These are phyloP conservation scores for Acrocalymma vagum DNA, from an alignment of 2,329 filamentous ascomycete genomes.

Conservation along the genomic window DNA sequence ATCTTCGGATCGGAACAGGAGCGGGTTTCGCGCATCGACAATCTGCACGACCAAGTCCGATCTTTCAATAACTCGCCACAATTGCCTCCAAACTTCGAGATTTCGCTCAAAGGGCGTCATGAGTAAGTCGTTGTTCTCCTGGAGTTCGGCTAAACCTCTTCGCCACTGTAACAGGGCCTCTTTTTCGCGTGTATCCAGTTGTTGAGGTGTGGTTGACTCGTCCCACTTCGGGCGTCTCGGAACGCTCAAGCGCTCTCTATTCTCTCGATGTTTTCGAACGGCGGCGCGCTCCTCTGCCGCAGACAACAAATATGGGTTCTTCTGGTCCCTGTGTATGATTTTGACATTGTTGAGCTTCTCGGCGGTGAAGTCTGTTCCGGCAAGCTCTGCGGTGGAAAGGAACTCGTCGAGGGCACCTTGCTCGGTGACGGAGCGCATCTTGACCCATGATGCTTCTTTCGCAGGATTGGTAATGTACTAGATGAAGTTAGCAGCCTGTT, in stretches of 20 bases:
- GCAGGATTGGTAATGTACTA: conserved; percentile 90
- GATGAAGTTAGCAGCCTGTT: conserved; percentile 33
- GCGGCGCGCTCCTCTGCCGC: conserved; percentile 82
- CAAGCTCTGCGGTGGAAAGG: conserved; percentile 91
- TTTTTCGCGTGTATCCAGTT: conserved; percentile 81
- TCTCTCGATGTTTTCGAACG: conserved; percentile 82
- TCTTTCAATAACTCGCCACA: conserved; percentile 97
- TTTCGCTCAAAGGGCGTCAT: conserved; percentile 99
- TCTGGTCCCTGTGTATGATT: conserved; percentile 96
- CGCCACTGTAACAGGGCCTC: conserved; percentile 88
- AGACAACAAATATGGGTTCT: conserved; percentile 91
- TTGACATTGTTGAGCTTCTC: conserved; percentile 99
- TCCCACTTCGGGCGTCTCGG: conserved; percentile 92
- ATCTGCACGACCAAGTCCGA: conserved; percentile 97
- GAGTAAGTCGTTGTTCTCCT: conserved; percentile 91
- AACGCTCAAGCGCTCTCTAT: conserved; percentile 82
- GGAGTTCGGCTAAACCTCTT: conserved; percentile 86
- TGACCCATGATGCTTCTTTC: conserved; percentile 95
- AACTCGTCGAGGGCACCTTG: conserved; percentile 97
- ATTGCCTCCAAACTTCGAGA: conserved; percentile 94
- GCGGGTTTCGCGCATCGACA: conserved; percentile 93
- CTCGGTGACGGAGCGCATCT: conserved; percentile 99
- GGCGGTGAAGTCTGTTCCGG: conserved; percentile 98
- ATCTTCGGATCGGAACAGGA: conserved; percentile 94
- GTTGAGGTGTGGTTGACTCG: conserved; percentile 78